Percentiles rank a stretch among this genome's conserved stretches.
These are phyloP conservation scores for Aureobasidium sp. DNA, from an alignment of 2,329 filamentous ascomycete genomes.

Conservation along the genomic window DNA sequence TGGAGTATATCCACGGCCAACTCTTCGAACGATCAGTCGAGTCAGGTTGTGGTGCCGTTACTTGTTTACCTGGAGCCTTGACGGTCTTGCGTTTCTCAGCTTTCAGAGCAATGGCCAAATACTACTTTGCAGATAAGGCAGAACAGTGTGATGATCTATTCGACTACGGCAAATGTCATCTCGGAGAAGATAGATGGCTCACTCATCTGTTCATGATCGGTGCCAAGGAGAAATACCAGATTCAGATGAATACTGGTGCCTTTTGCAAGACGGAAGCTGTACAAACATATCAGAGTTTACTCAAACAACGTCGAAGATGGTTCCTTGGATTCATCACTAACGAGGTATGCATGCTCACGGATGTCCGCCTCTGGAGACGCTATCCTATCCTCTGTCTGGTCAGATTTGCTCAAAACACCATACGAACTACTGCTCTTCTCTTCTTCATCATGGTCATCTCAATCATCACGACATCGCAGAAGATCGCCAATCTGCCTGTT, in stretches of 20 bases:
- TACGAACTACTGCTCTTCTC: constrained; percentile 90
- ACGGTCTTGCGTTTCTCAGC: constrained; percentile 97
- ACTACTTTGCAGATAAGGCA: constrained; percentile 98
- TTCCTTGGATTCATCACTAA: constrained; percentile 99
- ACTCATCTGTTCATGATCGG: constrained; percentile 99
- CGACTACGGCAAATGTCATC: constrained; percentile 94
- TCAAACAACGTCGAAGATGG: constrained; percentile 97
- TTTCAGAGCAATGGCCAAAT: constrained; percentile 96
- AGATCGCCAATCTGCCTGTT: constrained; percentile 81
- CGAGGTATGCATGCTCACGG: constrained; percentile 98
- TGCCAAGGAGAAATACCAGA: constrained; percentile 92
- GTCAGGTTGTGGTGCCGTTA: constrained; percentile 93
- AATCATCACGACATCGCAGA: constrained; percentile 84
- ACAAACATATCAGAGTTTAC: constrained; percentile 83
- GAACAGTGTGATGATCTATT: constrained; percentile 97
- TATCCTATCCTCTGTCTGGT: constrained; percentile 90
- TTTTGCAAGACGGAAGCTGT: constrained; percentile 99
- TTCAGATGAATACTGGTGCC: constrained; percentile 96
- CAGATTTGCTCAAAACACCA: constrained; percentile 96
- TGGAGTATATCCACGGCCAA: constrained; percentile 98
- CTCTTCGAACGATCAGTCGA: constrained; percentile 97
- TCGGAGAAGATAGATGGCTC: constrained; percentile 96
- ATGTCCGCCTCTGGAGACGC: constrained; percentile 89
- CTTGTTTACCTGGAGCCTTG: constrained; percentile 93
- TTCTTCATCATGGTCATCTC: constrained; percentile 96